Percentiles rank a stretch among this genome's conserved stretches.
These are phyloP conservation scores for Aspergillus ochraceus DNA, from an alignment of 2,329 filamentous ascomycete genomes.

Conservation along the genomic window DNA sequence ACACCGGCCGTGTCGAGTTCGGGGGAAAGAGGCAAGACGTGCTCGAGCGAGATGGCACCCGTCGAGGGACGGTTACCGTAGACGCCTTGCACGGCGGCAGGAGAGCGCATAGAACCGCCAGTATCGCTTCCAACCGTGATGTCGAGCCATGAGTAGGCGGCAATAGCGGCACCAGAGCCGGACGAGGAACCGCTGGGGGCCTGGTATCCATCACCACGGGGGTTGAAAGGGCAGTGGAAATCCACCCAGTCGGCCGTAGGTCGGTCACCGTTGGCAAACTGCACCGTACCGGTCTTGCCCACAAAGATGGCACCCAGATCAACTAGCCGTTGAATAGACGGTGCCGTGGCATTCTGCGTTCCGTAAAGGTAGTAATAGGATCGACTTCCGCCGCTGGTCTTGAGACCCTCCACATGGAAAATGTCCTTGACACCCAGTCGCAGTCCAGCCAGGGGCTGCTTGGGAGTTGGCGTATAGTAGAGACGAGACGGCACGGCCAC, in stretches of 20 bases:
- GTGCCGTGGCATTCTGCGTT: slow-evolving; percentile 47
- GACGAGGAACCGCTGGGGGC: slow-evolving; percentile 20
- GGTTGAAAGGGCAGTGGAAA: slow-evolving; percentile 40
- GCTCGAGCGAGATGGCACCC: slow-evolving; percentile 19
- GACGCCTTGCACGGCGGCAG: slow-evolving; percentile 27
- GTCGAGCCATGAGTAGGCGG: slow-evolving; percentile 37
- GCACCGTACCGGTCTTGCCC: slow-evolving; percentile 35
- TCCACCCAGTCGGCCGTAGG: slow-evolving; percentile 35
- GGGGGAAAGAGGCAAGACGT: slow-evolving; percentile 27
- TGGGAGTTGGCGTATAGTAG: slow-evolving; percentile 54
- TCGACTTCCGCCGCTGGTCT: slow-evolving; percentile 58
- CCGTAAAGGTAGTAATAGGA: slow-evolving; percentile 58
- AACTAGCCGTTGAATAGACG: slow-evolving; percentile 56
- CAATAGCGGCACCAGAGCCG: slow-evolving; percentile 24
- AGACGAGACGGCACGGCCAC: slow-evolving; percentile 61
- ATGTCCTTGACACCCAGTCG: slow-evolving; percentile 65
- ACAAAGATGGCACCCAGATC: slow-evolving; percentile 57
- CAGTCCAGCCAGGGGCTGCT: slow-evolving; percentile 58
- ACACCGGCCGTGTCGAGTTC: slow-evolving; percentile 31
- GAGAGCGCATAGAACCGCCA: slow-evolving; percentile 31
- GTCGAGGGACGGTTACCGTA: slow-evolving; percentile 30
- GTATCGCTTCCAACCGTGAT: slow-evolving; percentile 23
- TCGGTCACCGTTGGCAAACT: slow-evolving; percentile 36
- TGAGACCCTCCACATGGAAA: slow-evolving; percentile 58
- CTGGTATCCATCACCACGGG: slow-evolving; percentile 38